Base-by-base conservation (phyloP, 352 stramenopile genomes). In the Phytophthora litchii region DNA sequence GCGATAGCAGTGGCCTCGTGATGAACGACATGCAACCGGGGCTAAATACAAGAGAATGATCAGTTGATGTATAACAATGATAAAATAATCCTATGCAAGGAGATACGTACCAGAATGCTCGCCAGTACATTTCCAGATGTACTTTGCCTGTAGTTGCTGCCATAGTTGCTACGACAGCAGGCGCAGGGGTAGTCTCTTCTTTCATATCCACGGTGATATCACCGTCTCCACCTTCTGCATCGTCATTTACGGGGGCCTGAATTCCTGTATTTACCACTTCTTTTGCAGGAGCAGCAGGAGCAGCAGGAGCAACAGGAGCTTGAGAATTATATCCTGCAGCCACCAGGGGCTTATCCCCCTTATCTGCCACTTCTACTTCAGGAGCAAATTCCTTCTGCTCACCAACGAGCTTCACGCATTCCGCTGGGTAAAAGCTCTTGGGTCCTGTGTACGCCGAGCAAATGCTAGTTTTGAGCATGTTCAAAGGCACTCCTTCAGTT, bases 21-120 rank as follows among this genome's bases (percentile, higher is more conserved):
- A 94, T 83, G 51, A 91, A 94, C 14, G 67, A 80, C 67, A 85
- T 86, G 56, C 85, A 94, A 0, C 80, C 83, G 37, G 80, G 82
- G 43, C 84, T 91, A 36, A 27, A 3, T 0, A 46, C 17, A 46
- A 59, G 47, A n/a, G 35, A 44, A 37, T 21, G 21, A 35, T 45
- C 20, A 60, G 21, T 42, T 14, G 20, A 54, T 25, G 37, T 20
- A 52, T 37, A 37, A 32, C 20, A 9, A 23, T 36, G 20, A n/a
- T 9, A 4, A 60, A 48, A 37, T 9, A 27, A 17, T 13, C 8
- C 4, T 2, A 58, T 29, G 3, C 10, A 8, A 45, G 7, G 29
- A 38, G n/a, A 38, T 36, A 60, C 77, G 48, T 63, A 92, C 83
- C 84, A 94, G 45, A 91, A 92, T 10, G 86, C 86, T 51, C 86